Conservation (phyloP, 768 basidiomycete species). For the Crassisporium funariophilum region DNA sequence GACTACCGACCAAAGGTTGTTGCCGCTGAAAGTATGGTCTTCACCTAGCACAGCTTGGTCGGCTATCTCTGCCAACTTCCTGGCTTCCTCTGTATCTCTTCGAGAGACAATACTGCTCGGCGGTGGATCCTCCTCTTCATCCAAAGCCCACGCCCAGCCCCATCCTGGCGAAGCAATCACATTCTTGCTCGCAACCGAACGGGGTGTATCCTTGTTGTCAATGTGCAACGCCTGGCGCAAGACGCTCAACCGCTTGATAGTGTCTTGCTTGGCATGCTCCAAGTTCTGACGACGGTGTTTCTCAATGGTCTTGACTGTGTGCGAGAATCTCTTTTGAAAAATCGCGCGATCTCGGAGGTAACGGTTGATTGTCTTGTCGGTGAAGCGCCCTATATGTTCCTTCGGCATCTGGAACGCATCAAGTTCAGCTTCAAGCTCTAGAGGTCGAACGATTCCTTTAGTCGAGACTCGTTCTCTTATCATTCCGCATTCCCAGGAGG, state of each 20-base stretch:
- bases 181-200: conserved; percentile 6
- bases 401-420: conserved; percentile 63
- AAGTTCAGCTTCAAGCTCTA: conserved; percentile 74
- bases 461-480: conserved; percentile 90
- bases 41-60: conserved; percentile 65
- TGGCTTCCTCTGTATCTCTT: conserved; percentile 82
- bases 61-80: conserved; percentile 70
- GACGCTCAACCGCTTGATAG: conserved; percentile 51
- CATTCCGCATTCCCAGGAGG: conserved; percentile 59
- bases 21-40: conserved; percentile 60
- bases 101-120: conserved; percentile 91
- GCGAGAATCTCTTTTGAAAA: conserved; percentile 71
- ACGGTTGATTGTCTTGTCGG: conserved; percentile 75
- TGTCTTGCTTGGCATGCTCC: conserved; percentile 65
- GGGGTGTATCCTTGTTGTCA: conserved; percentile 15
- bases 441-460: conserved; percentile 75
- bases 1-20: conserved; percentile 71
- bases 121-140: conserved; percentile 80
- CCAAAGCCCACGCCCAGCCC: conserved; percentile 87
- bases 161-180: conserved; percentile 53
- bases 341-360: conserved; percentile 63
- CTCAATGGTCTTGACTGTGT: conserved; percentile 58
- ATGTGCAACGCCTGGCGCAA: conserved; percentile 43
- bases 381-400: conserved; percentile 71
- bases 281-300: conserved; percentile 67